Base-by-base conservation (phyloP, 352 stramenopile species). In the Pythium angustatum region DNA sequence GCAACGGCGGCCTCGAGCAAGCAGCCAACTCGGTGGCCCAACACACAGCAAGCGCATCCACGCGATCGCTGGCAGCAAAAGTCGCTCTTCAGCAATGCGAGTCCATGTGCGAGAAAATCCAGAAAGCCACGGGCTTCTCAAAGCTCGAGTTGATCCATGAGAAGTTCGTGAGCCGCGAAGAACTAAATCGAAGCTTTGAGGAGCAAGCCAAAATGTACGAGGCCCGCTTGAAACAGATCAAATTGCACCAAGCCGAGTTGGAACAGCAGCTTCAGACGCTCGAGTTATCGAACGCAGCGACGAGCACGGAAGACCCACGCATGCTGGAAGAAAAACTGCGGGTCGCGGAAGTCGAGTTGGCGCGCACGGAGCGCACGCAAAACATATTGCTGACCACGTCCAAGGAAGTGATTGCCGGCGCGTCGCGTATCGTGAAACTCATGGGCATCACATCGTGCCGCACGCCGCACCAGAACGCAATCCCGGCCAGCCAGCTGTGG, bases 191-290 rank as follows among this genome's bases (percentile, higher is more conserved):
- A 24, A 91, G 84, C 59, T 91, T 94, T 50, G 86, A 93, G 49
- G 84, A 93, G 58, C 86, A 94, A 68, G 79, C 80, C 19, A 87
- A 86, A 66, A 69, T 91, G n/a, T 92, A 93, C 52, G 83, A 94
- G 44, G 75, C 81, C 9, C 68, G 83, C 9, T 58, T 93, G 4
- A 92, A 93, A 54, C 86, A 94, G 38, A 94, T 94, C 54, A 90
- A 88, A 45, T 51, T 90, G 1, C 82, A 88, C 33, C 71, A 93
- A 49, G 59, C 51, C 3, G 84, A 94, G 53, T 64, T 94, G 24
- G 82, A 94, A 61, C 72, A 83, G 62, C 84, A 94, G 51, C 53
- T 93, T 15, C 70, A 83, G 24, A 74, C 73, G 21, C 66, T 94
- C 5, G 81, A 93, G 54, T 36, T 82, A 11, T 89, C 81, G n/a